phyloP scores from a whole-genome alignment of 345 rosid genomes.

The Pistacia integerrima region DNA sequence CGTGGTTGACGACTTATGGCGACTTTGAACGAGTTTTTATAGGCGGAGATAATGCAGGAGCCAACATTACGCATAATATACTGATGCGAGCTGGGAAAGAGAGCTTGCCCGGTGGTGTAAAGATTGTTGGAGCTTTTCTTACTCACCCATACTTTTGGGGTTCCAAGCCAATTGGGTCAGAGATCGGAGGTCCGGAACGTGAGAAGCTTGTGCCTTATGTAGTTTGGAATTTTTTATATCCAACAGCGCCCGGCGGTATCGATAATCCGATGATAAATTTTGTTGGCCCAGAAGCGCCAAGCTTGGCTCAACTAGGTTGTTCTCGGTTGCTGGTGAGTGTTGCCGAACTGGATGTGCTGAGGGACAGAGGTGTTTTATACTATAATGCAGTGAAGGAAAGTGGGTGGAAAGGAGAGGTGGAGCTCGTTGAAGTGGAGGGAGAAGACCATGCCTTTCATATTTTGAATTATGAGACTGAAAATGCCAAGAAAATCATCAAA shows the following conservation, averaged over 20 bases:
- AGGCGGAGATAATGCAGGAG: slow-evolving; percentile 50
- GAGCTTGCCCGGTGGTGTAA: slow-evolving; percentile 25
- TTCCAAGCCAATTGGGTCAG: slow-evolving; percentile 40
- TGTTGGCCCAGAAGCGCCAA: slow-evolving; percentile 25
- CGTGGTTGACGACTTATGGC: slow-evolving; percentile 36
- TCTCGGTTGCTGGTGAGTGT: slow-evolving; percentile 33
- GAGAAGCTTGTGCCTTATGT: not conserved
- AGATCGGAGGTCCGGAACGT: slow-evolving; percentile 5
- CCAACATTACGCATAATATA: slow-evolving; percentile 34
- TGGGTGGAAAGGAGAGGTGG: slow-evolving; percentile 43
- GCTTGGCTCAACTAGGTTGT: slow-evolving; percentile 38
- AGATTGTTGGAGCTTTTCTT: slow-evolving; percentile 30
- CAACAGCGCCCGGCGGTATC: slow-evolving; percentile 25
- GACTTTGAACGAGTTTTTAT: slow-evolving; percentile 34
- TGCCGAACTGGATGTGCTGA: slow-evolving; percentile 32
- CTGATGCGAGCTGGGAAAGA: slow-evolving; percentile 34
- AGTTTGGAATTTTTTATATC: slow-evolving; percentile 36
- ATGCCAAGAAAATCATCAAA: slow-evolving; percentile 28
- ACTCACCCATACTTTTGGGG: slow-evolving; percentile 55
- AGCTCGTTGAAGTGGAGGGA: slow-evolving; percentile 29
- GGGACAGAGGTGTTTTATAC: slow-evolving; percentile 34
- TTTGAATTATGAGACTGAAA: slow-evolving; percentile 27
- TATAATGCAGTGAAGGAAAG: slow-evolving; percentile 34
- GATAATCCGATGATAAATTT: slow-evolving; percentile 48
- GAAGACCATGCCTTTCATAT: slow-evolving; percentile 48